Percentiles rank a stretch among this genome's conserved stretches.
phyloP scores from a whole-genome alignment of 768 basidiomycete genomes.

The Pleurotus ostreatus region DNA sequence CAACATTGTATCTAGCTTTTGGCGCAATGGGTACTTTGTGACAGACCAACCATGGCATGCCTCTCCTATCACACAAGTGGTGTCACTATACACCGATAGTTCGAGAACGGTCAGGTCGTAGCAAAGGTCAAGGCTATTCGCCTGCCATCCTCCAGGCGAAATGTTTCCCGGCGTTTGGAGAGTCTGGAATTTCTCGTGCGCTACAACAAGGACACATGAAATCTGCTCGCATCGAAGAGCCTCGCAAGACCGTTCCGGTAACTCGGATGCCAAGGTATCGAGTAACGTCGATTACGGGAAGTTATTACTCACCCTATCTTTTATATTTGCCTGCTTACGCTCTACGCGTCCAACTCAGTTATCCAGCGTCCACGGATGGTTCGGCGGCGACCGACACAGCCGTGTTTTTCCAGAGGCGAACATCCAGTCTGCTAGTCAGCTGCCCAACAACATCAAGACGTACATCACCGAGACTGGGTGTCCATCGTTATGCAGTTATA shows the following conservation, averaged over 20 bases:
- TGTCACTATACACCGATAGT: neutral
- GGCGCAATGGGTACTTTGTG: neutral
- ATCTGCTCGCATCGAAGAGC: constrained; percentile 49
- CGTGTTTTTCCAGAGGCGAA: too few relatives aligned
- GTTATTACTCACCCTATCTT: constrained; percentile 18
- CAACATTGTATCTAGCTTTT: neutral
- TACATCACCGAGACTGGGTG: constrained; percentile 91
- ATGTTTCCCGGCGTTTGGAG: neutral
- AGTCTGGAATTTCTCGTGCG: constrained; percentile 39
- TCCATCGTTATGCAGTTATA: constrained; percentile 50
- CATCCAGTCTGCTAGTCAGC: constrained; percentile 45
- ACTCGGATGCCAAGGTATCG: constrained; percentile 69
- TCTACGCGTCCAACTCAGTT: constrained; percentile 35
- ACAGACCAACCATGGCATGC: constrained; percentile 4
- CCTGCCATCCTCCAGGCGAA: neutral
- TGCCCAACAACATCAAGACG: constrained; percentile 71
- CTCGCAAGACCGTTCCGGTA: constrained; percentile 68
- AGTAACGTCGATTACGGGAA: constrained; percentile 59
- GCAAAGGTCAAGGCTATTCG: neutral
- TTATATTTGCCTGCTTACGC: neutral
- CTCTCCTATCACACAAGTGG: neutral
- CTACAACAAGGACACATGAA: constrained; percentile 62
- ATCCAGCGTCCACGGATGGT: constrained; percentile 92
- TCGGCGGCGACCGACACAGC: too few relatives aligned
- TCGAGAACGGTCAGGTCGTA: neutral